These are phyloP conservation scores for Termitomyces sp. DNA, from an alignment of 768 basidiomycete genomes.

Conservation along the genomic window DNA sequence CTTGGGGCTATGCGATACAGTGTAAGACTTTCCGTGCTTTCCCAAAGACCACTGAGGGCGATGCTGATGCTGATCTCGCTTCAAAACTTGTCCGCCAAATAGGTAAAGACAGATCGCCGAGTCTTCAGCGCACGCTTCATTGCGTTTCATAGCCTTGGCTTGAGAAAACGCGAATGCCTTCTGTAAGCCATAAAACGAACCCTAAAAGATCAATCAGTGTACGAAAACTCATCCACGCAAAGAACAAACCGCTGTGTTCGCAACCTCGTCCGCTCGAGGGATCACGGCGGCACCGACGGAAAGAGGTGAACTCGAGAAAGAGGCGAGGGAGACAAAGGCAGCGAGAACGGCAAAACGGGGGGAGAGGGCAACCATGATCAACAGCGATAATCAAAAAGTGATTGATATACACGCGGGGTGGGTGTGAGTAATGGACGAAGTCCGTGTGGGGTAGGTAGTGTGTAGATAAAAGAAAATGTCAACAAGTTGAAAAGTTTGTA, in stretches of 20 bases:
- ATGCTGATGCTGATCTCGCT: background rate
- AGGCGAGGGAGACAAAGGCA: constrained; percentile 39
- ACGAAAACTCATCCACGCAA: background rate
- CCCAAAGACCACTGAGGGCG: background rate
- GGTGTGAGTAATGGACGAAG: constrained; percentile 16
- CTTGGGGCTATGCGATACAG: constrained; percentile 13
- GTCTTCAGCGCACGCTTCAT: background rate
- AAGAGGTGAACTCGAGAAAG: constrained; percentile 31
- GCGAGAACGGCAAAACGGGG: constrained; percentile 42
- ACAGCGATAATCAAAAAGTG: constrained; percentile 5
- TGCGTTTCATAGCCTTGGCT: constrained; percentile 5
- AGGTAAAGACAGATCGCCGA: background rate
- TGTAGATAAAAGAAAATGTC: constrained; percentile 16
- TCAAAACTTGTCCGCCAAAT: background rate
- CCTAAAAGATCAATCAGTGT: constrained; percentile 1
- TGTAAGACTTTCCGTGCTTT: constrained; percentile 20
- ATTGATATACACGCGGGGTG: constrained; percentile 4
- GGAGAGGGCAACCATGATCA: constrained; percentile 45
- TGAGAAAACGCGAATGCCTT: background rate
- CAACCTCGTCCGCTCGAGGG: constrained; percentile 10
- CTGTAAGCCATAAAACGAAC: background rate
- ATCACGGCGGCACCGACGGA: constrained; percentile 37
- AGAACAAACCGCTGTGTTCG: constrained; percentile 8
- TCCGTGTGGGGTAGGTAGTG: constrained; percentile 20
- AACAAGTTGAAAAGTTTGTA: background rate